Evolutionary conservation across 164 flowering plant species (phyloP), one percentile per base, ranked within the genome.

Genomic region (Aristolochia fimbriata): DNA sequence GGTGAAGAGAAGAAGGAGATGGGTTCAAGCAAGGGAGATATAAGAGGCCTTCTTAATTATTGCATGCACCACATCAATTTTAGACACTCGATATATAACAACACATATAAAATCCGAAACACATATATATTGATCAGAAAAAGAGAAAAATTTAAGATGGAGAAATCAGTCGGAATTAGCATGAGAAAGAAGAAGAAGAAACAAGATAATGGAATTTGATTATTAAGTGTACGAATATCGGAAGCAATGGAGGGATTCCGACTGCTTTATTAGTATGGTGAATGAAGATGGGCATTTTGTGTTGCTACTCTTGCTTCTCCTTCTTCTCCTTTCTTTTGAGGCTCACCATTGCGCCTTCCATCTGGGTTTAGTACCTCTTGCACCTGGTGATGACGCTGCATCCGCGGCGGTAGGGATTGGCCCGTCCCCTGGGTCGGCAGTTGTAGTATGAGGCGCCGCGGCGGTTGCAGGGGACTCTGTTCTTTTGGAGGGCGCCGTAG

Each of bases 391-490:
- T 74, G 59, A 6, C 46, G 23, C 58, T 73, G 75, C 84, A 82
- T 0, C 75, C 77, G 8, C 86, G 72, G 1, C 47, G n/a, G 71
- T 80, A 82, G 53, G 86, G 83, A 37, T 80, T 80, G 51, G 68
- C 78, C 51, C 19, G 20, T 1, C 65, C 58, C 12, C 70, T 51
- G 12, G 21, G 33, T 17, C 20, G 12, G 63, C 84, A 80, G 41
- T 75, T 65, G 69, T 78, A 80, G 70, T 78, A 80, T 45, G 87
- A 80, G 0, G 31, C 46, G 15, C 87, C 87, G 2, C 80, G 77
- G 2, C 65, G 66, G 19, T 46, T 66, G 69, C 87, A 82, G 0
- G 81, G 81, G 6, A 82, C 72, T 1, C n/a, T n/a, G 72, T 77
- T 58, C 30, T 52, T 37, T 62, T 16, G 58, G 3, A 82, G 71